phyloP scores from a whole-genome alignment of 345 rosid genomes.

The Euphorbia pulcherrima region DNA sequence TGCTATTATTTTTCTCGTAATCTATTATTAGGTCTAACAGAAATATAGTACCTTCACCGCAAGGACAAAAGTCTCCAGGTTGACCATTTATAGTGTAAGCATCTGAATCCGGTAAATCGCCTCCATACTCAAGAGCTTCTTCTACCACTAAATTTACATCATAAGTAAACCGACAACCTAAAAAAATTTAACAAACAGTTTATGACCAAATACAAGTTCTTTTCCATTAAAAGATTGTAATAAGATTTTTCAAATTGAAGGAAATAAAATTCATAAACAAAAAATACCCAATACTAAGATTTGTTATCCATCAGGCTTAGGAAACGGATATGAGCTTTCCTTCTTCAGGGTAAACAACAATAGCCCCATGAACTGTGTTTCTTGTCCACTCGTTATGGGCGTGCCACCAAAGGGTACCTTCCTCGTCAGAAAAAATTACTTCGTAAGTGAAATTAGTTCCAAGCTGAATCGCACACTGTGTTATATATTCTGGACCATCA shows the following conservation, averaged over 20 bases:
- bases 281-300: conserved; percentile 5
- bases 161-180: conserved; percentile 34
- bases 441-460: conserved; percentile 66
- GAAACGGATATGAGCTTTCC: too few species aligned
- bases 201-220: too few species aligned
- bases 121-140: conserved; percentile 30
- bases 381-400: conserved; percentile 81
- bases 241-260: too few species aligned
- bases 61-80: conserved; percentile 35
- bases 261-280: neutral
- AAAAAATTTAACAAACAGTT: neutral
- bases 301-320: neutral
- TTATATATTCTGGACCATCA: conserved; percentile 75
- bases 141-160: conserved; percentile 15
- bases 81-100: conserved; percentile 39
- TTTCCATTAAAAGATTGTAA: too few species aligned
- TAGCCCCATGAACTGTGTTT: conserved; percentile 82
- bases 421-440: conserved; percentile 49
- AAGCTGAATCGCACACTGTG: conserved; percentile 74
- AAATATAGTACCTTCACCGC: conserved; percentile 27
- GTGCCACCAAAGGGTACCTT: conserved; percentile 95
- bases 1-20: too few species aligned
- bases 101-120: conserved; percentile 33
- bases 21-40: too few species aligned
- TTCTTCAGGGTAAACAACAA: conserved; percentile 7